Evolutionary conservation across 2,329 filamentous ascomycete genomes (phyloP).

Genomic region (Epichloe scottii): DNA sequence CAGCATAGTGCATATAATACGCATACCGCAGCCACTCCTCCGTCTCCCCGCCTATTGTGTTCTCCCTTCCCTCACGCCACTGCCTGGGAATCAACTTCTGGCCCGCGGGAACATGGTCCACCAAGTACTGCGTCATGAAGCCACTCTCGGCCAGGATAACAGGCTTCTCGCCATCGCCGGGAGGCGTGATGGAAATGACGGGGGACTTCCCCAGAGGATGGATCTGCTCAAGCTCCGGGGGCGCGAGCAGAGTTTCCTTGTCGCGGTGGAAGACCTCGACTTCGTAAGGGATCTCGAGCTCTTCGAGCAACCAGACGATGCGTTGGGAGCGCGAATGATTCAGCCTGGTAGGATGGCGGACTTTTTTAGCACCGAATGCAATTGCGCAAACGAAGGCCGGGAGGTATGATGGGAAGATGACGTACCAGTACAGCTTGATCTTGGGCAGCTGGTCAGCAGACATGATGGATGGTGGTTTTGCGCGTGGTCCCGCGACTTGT

Average conservation of each 20-base stretch:
- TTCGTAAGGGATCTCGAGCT: constrained; percentile 67
- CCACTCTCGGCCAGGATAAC: constrained; percentile 70
- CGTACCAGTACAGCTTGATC: constrained; percentile 52
- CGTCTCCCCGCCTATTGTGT: constrained; percentile 45
- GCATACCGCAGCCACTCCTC: constrained; percentile 46
- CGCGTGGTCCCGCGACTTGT: neutral
- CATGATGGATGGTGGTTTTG: neutral
- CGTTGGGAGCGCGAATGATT: constrained; percentile 72
- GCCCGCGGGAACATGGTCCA: constrained; percentile 44
- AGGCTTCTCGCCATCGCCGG: constrained; percentile 26
- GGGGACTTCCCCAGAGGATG: constrained; percentile 85
- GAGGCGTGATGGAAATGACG: constrained; percentile 50
- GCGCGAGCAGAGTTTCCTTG: constrained; percentile 51
- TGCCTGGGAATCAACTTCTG: constrained; percentile 36
- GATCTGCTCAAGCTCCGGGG: constrained; percentile 60
- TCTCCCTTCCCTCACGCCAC: constrained; percentile 46
- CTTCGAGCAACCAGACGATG: constrained; percentile 76
- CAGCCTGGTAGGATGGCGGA: constrained; percentile 45
- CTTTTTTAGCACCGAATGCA: too few species aligned
- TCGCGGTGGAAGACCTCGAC: constrained; percentile 66
- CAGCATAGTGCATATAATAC: constrained; percentile 72
- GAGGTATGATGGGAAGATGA: neutral
- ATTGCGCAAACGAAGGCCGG: neutral
- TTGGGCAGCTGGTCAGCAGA: constrained; percentile 26
- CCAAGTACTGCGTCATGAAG: constrained; percentile 70